These are phyloP conservation scores for Angophora floribunda DNA, from an alignment of 345 rosid genomes.

Conservation along the genomic window DNA sequence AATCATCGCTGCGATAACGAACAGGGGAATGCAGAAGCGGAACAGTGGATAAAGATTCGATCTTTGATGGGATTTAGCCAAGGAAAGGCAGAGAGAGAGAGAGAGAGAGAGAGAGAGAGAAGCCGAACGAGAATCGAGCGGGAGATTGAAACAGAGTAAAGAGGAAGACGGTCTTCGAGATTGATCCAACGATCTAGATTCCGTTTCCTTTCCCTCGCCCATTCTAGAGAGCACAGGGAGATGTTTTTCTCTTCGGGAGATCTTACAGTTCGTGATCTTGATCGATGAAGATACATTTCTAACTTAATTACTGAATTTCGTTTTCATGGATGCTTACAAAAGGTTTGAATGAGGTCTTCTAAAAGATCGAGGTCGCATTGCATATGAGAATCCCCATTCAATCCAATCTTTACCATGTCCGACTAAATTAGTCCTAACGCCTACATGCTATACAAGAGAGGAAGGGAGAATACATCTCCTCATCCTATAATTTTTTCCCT, in stretches of 20 bases:
- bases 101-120: not conserved
- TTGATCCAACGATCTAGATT: not conserved
- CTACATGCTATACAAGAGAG: not conserved
- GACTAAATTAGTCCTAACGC: not conserved
- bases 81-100: not conserved
- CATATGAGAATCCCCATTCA: not conserved
- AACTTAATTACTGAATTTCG: not conserved
- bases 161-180: not conserved
- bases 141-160: not conserved
- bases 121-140: not conserved
- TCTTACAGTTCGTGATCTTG: not conserved
- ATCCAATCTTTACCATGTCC: not conserved
- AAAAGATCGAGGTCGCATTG: not conserved
- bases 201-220: not conserved
- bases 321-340: not conserved
- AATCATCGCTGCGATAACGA: constrained; percentile 4
- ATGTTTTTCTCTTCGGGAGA: not conserved
- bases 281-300: not conserved
- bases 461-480: too few species aligned
- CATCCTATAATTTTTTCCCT: too few species aligned
- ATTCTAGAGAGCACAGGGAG: not conserved
- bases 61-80: not conserved
- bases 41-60: not conserved
- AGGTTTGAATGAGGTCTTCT: not conserved
- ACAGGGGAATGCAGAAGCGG: constrained; percentile 6